A percentile compares a stretch with the other conserved stretches of the same genome.
Evolutionary conservation across 768 basidiomycete species (phyloP).

Genomic region (Amyloporia xantha): DNA sequence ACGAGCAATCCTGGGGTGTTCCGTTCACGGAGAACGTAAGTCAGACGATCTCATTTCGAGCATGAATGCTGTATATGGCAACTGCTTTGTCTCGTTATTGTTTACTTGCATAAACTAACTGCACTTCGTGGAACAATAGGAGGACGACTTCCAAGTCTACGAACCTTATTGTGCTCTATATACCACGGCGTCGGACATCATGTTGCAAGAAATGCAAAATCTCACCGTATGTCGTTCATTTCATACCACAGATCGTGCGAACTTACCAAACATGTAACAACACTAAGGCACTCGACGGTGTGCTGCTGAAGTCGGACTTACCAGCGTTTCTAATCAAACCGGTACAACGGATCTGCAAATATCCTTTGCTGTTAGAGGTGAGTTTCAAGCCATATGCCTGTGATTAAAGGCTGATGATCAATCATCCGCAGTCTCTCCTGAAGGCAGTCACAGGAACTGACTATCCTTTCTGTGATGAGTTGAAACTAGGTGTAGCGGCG

Average conservation of each 20-base stretch:
- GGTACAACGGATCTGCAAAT: conserved; percentile 97
- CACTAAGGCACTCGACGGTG: conserved; percentile 73
- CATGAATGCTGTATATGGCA: conserved; percentile 31
- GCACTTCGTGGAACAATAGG: conserved; percentile 54
- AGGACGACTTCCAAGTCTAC: conserved; percentile 93
- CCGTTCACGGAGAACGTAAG: conserved; percentile 80
- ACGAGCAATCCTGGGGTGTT: conserved; percentile 82
- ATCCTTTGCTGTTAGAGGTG: conserved; percentile 89
- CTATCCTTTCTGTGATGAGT: conserved; percentile 71
- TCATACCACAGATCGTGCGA: conserved; percentile 17
- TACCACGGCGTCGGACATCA: conserved; percentile 18
- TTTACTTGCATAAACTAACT: conserved; percentile 26
- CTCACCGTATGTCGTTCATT: conserved; percentile 47
- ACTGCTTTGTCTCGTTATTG: conserved; percentile 35
- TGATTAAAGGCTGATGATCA: conserved; percentile 8
- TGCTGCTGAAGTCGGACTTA: conserved; percentile 88
- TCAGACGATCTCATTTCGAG: conserved; percentile 22
- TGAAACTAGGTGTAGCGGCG: conserved; percentile 76
- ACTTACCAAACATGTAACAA: conserved; percentile 18
- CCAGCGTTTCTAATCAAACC: conserved; percentile 98
- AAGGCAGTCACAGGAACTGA: conserved; percentile 59
- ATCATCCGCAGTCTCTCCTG: conserved; percentile 53
- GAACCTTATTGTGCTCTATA: conserved; percentile 91
- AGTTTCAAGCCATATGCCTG: conserved; percentile 25
- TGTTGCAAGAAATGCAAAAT: conserved; percentile 70